Conservation (phyloP, 345 rosid genomes). For the Nasturtium officinale region DNA sequence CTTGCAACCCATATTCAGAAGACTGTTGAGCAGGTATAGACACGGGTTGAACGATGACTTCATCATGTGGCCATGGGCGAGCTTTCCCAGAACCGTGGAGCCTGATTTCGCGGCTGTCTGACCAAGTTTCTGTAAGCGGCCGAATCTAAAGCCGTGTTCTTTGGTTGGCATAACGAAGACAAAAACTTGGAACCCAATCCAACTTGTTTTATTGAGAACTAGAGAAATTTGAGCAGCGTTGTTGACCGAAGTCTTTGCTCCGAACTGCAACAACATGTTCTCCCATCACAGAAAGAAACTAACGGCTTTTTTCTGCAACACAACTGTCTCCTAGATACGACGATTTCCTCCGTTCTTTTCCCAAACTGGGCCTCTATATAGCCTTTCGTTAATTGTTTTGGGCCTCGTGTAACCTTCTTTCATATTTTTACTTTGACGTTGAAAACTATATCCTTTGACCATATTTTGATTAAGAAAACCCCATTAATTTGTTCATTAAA, state of each 20-base stretch:
- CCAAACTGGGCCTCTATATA: not conserved
- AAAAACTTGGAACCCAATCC: constrained; percentile 11
- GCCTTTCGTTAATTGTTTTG: not conserved
- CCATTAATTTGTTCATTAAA: not conserved
- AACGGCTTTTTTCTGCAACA: constrained; percentile 26
- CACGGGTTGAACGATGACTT: constrained; percentile 48
- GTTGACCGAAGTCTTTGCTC: constrained; percentile 33
- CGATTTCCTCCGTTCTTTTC: not conserved
- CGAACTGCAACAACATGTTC: constrained; percentile 30
- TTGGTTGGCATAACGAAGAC: constrained; percentile 29
- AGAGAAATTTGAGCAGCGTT: constrained; percentile 3
- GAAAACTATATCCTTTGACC: not conserved
- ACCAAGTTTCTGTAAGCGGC: constrained; percentile 44
- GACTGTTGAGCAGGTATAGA: constrained; percentile 48
- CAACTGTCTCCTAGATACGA: not conserved
- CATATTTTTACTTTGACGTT: not conserved
- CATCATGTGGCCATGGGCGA: constrained; percentile 51
- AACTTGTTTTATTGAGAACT: not conserved
- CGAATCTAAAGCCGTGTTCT: constrained; percentile 38
- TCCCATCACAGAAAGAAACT: constrained; percentile 30
- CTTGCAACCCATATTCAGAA: constrained; percentile 46
- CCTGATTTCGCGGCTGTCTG: constrained; percentile 48
- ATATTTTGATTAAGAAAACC: not conserved
- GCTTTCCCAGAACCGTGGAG: constrained; percentile 46
- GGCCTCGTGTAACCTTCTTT: not conserved